A percentile compares a stretch with the other conserved stretches of the same genome.
These are phyloP conservation scores for Fusarium setosum DNA, from an alignment of 2,329 filamentous ascomycete species.

Conservation along the genomic window DNA sequence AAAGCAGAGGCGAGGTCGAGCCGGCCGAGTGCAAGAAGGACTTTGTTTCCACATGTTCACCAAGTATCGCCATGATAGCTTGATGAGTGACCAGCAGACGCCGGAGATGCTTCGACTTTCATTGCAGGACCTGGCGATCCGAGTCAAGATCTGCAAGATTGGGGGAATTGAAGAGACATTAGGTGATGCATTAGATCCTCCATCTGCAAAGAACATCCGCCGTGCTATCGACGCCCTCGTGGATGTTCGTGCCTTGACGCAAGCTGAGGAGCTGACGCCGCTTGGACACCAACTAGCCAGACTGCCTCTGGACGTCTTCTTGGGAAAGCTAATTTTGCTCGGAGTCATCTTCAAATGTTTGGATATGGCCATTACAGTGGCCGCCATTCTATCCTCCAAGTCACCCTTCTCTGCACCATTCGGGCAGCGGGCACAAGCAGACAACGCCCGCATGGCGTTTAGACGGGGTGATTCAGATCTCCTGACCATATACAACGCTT, in stretches of 20 bases:
- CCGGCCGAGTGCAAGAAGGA: constrained; percentile 94
- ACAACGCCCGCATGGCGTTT: constrained; percentile 82
- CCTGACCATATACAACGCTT: constrained; percentile 93
- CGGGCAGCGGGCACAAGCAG: constrained; percentile 83
- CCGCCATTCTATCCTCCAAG: constrained; percentile 93
- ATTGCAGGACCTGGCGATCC: constrained; percentile 92
- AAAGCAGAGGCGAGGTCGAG: constrained; percentile 92
- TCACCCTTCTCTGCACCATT: constrained; percentile 92
- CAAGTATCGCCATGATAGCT: constrained; percentile 83
- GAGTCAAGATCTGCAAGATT: constrained; percentile 97
- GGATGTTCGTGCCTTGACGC: constrained; percentile 89
- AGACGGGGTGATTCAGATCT: constrained; percentile 91
- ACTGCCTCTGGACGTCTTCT: constrained; percentile 90
- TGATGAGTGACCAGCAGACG: constrained; percentile 92
- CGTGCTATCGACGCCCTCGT: constrained; percentile 92
- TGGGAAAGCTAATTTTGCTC: constrained; percentile 92
- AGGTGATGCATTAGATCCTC: constrained; percentile 87
- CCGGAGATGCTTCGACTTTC: constrained; percentile 96
- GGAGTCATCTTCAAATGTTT: constrained; percentile 90
- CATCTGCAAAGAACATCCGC: constrained; percentile 90
- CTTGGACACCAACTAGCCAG: constrained; percentile 89
- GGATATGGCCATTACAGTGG: constrained; percentile 90
- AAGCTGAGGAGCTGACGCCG: constrained; percentile 84
- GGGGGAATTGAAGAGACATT: constrained; percentile 93
- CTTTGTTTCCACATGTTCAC: constrained; percentile 97